phyloP scores from a whole-genome alignment of 805 yeast genomes.

The Candida montana region DNA sequence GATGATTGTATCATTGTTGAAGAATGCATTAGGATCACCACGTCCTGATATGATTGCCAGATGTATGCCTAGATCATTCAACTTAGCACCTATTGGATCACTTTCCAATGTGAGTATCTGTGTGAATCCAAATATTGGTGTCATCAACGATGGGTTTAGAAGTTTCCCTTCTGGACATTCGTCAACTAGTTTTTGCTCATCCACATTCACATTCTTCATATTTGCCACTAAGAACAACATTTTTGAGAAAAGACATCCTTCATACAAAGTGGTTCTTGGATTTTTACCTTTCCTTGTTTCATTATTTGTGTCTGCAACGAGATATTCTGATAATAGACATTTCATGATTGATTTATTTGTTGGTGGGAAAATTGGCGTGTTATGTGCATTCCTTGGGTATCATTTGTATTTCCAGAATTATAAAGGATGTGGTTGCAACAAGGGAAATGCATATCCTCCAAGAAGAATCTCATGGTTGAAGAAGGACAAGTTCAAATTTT shows the following conservation, averaged over 20 bases:
- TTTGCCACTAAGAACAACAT: conserved; percentile 30
- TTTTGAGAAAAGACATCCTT: conserved; percentile 32
- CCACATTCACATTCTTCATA: conserved; percentile 32
- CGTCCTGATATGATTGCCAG: conserved; percentile 50
- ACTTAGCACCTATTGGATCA: conserved; percentile 29
- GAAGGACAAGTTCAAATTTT: conserved; percentile 23
- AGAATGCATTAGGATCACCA: conserved; percentile 43
- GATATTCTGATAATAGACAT: conserved; percentile 46
- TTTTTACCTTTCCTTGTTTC: conserved; percentile 34
- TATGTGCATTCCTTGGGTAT: conserved; percentile 31
- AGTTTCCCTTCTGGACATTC: conserved; percentile 59
- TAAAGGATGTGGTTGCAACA: conserved; percentile 18
- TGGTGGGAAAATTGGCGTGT: conserved; percentile 35
- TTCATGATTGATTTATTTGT: conserved; percentile 34
- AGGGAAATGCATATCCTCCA: conserved; percentile 41
- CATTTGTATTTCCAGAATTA: conserved; percentile 38
- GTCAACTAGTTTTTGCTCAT: conserved; percentile 44
- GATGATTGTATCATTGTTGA: conserved; percentile 37
- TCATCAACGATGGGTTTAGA: conserved; percentile 46
- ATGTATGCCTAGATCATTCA: conserved; percentile 36
- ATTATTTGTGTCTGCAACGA: conserved; percentile 31
- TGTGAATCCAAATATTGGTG: conserved; percentile 29
- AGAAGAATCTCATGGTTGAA: conserved; percentile 29
- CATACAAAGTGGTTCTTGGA: conserved; percentile 29
- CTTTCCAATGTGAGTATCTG: conserved; percentile 45